Conservation (phyloP, 2,329 filamentous ascomycete genomes). For the Beauveria rudraprayagi region DNA sequence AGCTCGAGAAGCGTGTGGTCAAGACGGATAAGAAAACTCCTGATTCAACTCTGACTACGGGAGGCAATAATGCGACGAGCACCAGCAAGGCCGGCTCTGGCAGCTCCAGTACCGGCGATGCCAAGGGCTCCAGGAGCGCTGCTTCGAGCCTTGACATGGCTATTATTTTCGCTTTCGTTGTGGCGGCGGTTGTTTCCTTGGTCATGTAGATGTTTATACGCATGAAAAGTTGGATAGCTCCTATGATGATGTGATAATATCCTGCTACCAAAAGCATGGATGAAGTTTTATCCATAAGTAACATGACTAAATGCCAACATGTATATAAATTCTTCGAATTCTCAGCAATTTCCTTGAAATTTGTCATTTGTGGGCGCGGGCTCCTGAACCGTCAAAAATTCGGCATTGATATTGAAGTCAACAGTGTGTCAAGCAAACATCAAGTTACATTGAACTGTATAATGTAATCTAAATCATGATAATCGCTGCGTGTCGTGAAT, state of each 20-base stretch:
- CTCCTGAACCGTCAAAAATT: too few species aligned
- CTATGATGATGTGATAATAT: not conserved
- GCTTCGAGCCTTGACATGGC: not conserved
- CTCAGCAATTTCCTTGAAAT: too few species aligned
- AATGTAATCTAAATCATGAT: not conserved
- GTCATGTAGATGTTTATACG: not conserved
- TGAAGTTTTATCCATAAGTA: not conserved
- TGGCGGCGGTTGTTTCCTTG: not conserved
- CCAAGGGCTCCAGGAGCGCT: not conserved
- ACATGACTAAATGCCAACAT: not conserved
- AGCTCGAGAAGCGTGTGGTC: slow-evolving; percentile 36
- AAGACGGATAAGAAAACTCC: slow-evolving; percentile 11
- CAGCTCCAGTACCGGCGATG: not conserved
- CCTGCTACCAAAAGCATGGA: not conserved
- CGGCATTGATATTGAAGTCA: too few species aligned
- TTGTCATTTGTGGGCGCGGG: too few species aligned
- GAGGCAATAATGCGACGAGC: not conserved
- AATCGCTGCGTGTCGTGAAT: slow-evolving; percentile 4
- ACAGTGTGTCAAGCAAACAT: too few species aligned
- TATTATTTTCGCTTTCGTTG: not conserved
- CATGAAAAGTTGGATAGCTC: not conserved
- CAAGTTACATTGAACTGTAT: too few species aligned
- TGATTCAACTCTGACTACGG: not conserved
- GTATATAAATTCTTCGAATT: not conserved
- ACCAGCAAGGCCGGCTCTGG: not conserved